These are phyloP conservation scores for Alternaria novae-zelandiae DNA, from an alignment of 2,329 filamentous ascomycete species.

Conservation along the genomic window DNA sequence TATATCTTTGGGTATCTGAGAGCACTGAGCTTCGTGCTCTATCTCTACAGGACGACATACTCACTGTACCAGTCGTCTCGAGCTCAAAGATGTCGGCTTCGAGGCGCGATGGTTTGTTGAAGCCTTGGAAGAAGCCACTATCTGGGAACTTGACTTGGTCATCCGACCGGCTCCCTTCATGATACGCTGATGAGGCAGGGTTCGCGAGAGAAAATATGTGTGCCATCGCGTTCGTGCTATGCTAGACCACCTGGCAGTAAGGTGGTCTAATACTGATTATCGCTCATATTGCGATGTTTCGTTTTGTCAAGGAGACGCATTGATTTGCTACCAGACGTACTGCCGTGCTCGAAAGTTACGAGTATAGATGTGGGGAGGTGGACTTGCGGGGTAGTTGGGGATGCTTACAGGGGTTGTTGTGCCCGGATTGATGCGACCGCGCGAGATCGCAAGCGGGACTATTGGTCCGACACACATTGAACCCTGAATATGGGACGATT, in stretches of 20 bases:
- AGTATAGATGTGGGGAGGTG: slow-evolving; percentile 17
- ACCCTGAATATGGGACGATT: slow-evolving; percentile 26
- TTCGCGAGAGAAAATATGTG: slow-evolving; percentile 42
- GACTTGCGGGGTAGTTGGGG: slow-evolving; percentile 19
- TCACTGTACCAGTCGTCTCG: slow-evolving; percentile 46
- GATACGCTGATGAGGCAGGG: slow-evolving; percentile 32
- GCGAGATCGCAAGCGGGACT: background rate
- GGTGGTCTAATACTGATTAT: background rate
- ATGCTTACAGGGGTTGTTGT: slow-evolving; percentile 1
- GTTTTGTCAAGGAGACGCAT: background rate
- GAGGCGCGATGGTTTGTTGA: slow-evolving; percentile 49
- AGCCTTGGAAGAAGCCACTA: slow-evolving; percentile 47
- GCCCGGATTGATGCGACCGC: slow-evolving; percentile 17
- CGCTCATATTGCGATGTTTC: background rate
- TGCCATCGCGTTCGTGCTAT: slow-evolving; percentile 32
- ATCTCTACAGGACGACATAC: background rate
- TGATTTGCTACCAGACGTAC: slow-evolving; percentile 8
- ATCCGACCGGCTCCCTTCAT: slow-evolving; percentile 27
- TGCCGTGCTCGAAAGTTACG: background rate
- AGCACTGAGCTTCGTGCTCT: background rate
- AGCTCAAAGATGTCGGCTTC: slow-evolving; percentile 51
- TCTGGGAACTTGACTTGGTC: slow-evolving; percentile 44
- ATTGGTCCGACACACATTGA: background rate
- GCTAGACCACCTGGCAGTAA: background rate
- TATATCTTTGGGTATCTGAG: slow-evolving; percentile 50